Percentiles rank a stretch among this genome's conserved stretches.
Evolutionary conservation across 2,329 filamentous ascomycete species (phyloP).

Genomic region (Lachnellula arida): DNA sequence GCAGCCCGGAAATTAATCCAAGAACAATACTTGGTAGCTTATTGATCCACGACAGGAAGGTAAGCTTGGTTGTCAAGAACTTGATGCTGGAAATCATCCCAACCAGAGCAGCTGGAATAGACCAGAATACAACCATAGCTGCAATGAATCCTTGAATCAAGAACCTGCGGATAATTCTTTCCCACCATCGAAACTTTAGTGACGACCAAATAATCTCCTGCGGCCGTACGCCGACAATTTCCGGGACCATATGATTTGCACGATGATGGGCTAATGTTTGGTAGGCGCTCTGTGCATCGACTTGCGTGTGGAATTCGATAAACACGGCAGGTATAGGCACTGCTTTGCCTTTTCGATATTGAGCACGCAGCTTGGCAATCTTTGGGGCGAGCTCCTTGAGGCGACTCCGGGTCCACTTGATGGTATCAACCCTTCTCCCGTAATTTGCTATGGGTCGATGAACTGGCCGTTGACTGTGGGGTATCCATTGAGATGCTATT

Average conservation of each 20-base stretch:
- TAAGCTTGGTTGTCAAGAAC: slow-evolving; percentile 45
- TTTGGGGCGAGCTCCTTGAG: slow-evolving; percentile 30
- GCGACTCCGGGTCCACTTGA: slow-evolving; percentile 34
- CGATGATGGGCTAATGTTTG: slow-evolving; percentile 61
- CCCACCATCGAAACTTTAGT: slow-evolving; percentile 58
- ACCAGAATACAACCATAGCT: slow-evolving; percentile 61
- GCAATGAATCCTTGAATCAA: slow-evolving; percentile 48
- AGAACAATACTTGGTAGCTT: slow-evolving; percentile 49
- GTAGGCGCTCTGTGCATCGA: slow-evolving; percentile 59
- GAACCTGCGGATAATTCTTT: slow-evolving; percentile 51
- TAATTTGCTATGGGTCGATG: slow-evolving; percentile 35
- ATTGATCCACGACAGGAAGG: slow-evolving; percentile 54
- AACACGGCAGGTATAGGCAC: slow-evolving; percentile 57
- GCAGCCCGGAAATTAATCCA: slow-evolving; percentile 57
- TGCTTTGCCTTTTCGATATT: slow-evolving; percentile 42
- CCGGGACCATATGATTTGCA: slow-evolving; percentile 57
- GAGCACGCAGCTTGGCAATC: slow-evolving; percentile 30
- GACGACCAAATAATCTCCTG: slow-evolving; percentile 64
- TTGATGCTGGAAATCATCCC: slow-evolving; percentile 62
- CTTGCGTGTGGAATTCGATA: slow-evolving; percentile 58
- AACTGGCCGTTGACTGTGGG: slow-evolving; percentile 26
- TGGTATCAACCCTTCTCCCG: slow-evolving; percentile 34
- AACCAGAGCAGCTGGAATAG: slow-evolving; percentile 61
- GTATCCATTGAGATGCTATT: slow-evolving; percentile 34
- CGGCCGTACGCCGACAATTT: slow-evolving; percentile 58